Percentiles rank a stretch among this genome's conserved stretches.
These are phyloP conservation scores for Pyrus bretschneideri DNA, from an alignment of 306 rosid species.

Conservation along the genomic window DNA sequence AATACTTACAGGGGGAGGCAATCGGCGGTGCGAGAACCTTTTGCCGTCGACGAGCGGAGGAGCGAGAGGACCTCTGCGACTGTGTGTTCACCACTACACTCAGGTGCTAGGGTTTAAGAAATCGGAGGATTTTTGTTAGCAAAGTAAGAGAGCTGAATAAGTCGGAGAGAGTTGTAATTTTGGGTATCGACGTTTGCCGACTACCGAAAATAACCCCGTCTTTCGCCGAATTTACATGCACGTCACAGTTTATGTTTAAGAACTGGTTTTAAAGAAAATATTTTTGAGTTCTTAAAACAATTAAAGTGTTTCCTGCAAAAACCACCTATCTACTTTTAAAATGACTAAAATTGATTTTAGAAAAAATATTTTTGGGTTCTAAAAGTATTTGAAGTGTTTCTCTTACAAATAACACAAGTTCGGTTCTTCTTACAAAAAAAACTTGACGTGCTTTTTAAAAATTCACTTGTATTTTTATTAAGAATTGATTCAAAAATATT, in stretches of 20 bases:
- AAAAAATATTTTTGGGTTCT: no score
- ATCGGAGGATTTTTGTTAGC: background rate
- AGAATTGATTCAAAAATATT: no score
- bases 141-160: background rate
- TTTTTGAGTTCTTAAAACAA: no score
- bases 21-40: background rate
- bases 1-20: background rate
- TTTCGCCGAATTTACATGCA: background rate
- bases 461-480: no score
- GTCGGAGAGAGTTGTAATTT: background rate
- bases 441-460: no score
- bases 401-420: no score
- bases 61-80: background rate
- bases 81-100: background rate
- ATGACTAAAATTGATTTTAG: no score
- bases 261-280: no score
- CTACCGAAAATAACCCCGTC: background rate
- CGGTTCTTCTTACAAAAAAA: no score
- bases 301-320: no score
- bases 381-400: no score
- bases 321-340: no score
- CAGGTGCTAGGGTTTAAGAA: constrained; percentile 8
- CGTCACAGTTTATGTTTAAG: background rate
- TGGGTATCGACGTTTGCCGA: background rate
- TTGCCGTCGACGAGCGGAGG: background rate